Conservation (phyloP, 495 filamentous ascomycete species). For the Tuber calosporum region DNA sequence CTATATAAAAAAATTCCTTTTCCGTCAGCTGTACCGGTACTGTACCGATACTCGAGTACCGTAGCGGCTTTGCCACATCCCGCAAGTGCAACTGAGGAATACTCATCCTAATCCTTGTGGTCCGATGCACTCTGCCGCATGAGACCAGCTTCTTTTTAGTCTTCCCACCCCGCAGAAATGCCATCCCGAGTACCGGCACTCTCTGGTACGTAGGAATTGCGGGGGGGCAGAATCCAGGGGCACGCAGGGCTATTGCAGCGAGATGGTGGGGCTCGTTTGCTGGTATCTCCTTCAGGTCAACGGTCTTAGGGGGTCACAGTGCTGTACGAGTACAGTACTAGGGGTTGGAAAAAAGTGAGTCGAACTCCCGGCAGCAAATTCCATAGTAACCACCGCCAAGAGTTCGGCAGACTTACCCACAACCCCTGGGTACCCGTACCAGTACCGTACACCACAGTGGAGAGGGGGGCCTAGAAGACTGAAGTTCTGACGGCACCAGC, state of each 20-base stretch:
- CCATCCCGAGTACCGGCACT: too few species aligned
- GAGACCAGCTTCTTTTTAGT: conserved; percentile 24
- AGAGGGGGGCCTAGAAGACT: not conserved
- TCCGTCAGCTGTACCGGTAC: conserved; percentile 6
- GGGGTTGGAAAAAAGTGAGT: too few species aligned
- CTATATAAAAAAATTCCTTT: conserved; percentile 11
- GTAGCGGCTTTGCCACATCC: conserved; percentile 7
- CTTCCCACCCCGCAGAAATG: conserved; percentile 7
- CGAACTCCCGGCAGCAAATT: too few species aligned
- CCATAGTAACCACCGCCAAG: too few species aligned
- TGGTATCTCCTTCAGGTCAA: not conserved
- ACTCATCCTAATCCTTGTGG: conserved; percentile 11
- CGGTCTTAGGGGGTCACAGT: not conserved
- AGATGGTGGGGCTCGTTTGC: conserved; percentile 1
- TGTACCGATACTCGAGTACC: too few species aligned
- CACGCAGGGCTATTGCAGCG: conserved; percentile 21
- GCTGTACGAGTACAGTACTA: too few species aligned
- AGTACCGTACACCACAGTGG: not conserved
- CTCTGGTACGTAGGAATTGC: conserved; percentile 14
- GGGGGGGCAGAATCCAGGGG: conserved; percentile 20
- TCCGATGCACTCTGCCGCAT: conserved; percentile 14
- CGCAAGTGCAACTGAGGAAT: conserved; percentile 16
- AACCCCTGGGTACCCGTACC: too few species aligned
- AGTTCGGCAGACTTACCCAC: too few species aligned
- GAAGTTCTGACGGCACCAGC: not conserved